Base-by-base conservation (phyloP, 371 early-diverging fungal genomes). In the Rhizopus stolonifer region DNA sequence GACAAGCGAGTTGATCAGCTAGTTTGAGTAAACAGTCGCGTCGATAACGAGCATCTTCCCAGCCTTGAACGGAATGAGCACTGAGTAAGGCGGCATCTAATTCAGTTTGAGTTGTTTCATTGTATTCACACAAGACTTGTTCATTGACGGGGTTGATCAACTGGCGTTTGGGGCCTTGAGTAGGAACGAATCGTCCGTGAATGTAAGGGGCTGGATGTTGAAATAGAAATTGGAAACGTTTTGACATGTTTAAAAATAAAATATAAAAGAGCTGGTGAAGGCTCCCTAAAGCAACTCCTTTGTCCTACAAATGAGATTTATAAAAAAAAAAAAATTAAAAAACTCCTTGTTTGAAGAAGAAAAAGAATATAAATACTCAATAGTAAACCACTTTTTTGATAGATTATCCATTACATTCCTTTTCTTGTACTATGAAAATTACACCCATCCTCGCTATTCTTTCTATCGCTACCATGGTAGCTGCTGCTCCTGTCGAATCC, bases 1-100 rank as follows among this genome's bases (percentile, higher is more conserved):
- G 68, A 5, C 73, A 47, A 50, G 85, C 61, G 2, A 94, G 60
- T 0, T 72, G 68, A 6, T 81, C 64, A 3, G 92, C 91, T 44
- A 91, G 75, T 2, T 70, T 70, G 8, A 86, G 64, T 44, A 93
- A 58, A 1, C 80, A 71, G 49, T 90, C 84, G 24, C 90, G 81
- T 17, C 90, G 82, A 21, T 32, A 46, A 10, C 31, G 44, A 4
- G 55, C 63, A 0, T 14, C 23, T 34, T 49, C 33, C 67, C 64
- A 63, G 29, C 51, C 56, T 19, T 21, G 15, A n/a, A 46, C 39
- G 13, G 45, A 25, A 24, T 56, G 55, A 14, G 52, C 47, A 32
- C 60, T 59, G 2, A 56, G 8, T 11, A 59, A 21, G 1, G 64
- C 64, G 17, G 54, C 55, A 34, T 64, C 55, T 22, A 64, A 55